These are phyloP conservation scores for Coprinellus micaceus DNA, from an alignment of 768 basidiomycete genomes.

Conservation along the genomic window DNA sequence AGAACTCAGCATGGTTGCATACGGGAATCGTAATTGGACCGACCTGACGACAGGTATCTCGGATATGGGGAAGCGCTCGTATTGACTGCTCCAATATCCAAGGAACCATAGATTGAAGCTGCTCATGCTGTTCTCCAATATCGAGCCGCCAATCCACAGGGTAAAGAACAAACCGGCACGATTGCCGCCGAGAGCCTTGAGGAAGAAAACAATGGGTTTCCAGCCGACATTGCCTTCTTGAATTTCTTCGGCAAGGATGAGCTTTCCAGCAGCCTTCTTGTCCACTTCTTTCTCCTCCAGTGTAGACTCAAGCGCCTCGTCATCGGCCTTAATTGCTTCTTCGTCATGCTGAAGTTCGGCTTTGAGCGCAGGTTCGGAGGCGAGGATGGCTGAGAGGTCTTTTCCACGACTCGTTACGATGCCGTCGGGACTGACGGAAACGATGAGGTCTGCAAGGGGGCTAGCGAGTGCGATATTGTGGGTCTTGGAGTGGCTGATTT, in stretches of 20 bases:
- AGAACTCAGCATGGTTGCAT: not conserved
- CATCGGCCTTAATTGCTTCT: slow-evolving; percentile 23
- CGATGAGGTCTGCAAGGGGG: slow-evolving; percentile 53
- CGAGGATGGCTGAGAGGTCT: slow-evolving; percentile 44
- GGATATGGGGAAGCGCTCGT: slow-evolving; percentile 30
- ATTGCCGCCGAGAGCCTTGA: slow-evolving; percentile 29
- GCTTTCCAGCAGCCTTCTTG: slow-evolving; percentile 38
- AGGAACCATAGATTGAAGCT: slow-evolving; percentile 36
- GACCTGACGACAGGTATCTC: slow-evolving; percentile 33
- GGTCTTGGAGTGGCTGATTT: slow-evolving; percentile 26
- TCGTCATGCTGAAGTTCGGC: slow-evolving; percentile 14
- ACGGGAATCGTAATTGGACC: slow-evolving; percentile 18
- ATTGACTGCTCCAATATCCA: slow-evolving; percentile 44
- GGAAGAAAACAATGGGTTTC: slow-evolving; percentile 37
- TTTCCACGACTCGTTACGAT: slow-evolving; percentile 43
- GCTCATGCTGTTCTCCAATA: slow-evolving; percentile 20
- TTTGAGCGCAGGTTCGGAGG: slow-evolving; percentile 32
- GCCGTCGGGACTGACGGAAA: slow-evolving; percentile 54
- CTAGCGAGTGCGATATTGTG: slow-evolving; percentile 51
- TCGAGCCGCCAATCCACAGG: slow-evolving; percentile 17
- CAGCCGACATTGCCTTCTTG: slow-evolving; percentile 54
- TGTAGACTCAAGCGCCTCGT: slow-evolving; percentile 22
- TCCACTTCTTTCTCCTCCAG: slow-evolving; percentile 17
- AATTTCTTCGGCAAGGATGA: slow-evolving; percentile 59
- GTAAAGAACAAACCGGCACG: slow-evolving; percentile 29